A percentile compares a stretch with the other conserved stretches of the same genome.
Evolutionary conservation across 192 early-diverging fungal genomes (phyloP).

Genomic region (Chytriomyces hyalinus): DNA sequence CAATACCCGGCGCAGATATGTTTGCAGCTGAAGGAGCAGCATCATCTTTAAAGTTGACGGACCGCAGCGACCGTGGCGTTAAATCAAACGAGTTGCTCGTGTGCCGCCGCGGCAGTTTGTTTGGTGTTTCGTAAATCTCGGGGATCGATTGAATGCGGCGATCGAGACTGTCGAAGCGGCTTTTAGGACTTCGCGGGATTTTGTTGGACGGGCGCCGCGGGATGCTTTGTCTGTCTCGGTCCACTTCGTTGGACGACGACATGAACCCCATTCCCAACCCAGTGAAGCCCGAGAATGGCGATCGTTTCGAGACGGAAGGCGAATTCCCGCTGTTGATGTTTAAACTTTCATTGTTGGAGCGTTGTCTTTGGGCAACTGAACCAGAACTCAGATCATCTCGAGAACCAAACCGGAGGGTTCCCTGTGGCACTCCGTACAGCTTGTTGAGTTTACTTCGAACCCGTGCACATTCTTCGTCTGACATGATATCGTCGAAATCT

Average conservation of each 20-base stretch:
- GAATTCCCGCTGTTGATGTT: background rate
- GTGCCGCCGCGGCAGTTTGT: background rate
- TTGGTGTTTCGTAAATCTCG: background rate
- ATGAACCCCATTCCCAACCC: background rate
- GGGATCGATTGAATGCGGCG: background rate
- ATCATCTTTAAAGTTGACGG: background rate
- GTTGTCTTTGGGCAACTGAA: background rate
- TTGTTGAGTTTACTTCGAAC: slow-evolving; percentile 6
- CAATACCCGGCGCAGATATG: background rate
- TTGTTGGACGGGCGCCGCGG: background rate
- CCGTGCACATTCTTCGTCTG: slow-evolving; percentile 18
- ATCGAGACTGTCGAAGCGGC: background rate
- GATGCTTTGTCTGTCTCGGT: too few relatives aligned
- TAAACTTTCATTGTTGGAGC: background rate
- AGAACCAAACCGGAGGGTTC: background rate
- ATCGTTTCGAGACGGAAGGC: background rate
- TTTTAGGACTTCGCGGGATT: background rate
- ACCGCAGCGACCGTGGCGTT: background rate
- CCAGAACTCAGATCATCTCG: background rate
- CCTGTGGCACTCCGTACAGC: background rate
- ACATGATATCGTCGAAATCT: background rate
- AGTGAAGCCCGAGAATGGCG: background rate
- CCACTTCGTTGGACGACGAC: background rate
- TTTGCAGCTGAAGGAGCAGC: background rate
- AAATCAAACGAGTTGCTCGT: background rate